These are phyloP conservation scores for Beauveria brongniartii DNA, from an alignment of 2,329 filamentous ascomycete genomes.

Conservation along the genomic window DNA sequence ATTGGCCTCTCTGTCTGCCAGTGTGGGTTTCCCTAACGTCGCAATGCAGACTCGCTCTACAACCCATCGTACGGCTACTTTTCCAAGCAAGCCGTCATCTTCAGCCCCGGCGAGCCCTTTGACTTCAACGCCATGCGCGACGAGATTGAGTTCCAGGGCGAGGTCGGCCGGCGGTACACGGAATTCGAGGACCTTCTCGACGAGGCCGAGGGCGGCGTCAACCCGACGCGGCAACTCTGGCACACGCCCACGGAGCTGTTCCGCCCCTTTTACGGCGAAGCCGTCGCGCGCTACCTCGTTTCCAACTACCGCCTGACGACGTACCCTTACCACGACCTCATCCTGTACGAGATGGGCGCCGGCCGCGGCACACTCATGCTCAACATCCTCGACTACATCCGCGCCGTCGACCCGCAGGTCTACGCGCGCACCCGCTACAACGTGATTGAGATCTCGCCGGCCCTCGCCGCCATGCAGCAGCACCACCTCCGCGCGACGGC, in stretches of 20 bases:
- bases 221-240: slow-evolving; percentile 83
- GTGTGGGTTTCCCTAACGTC: too few species aligned
- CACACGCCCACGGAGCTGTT: slow-evolving; percentile 98
- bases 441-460: slow-evolving; percentile 89
- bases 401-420: slow-evolving; percentile 78
- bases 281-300: slow-evolving; percentile 90
- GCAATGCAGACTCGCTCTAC: slow-evolving; percentile 75
- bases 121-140: slow-evolving; percentile 74
- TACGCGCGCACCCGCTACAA: slow-evolving; percentile 90
- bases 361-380: slow-evolving; percentile 97
- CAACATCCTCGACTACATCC: slow-evolving; percentile 95
- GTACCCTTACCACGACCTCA: slow-evolving; percentile 92
- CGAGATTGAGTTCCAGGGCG: slow-evolving; percentile 73
- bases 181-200: slow-evolving; percentile 88
- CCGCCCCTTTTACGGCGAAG: slow-evolving; percentile 91
- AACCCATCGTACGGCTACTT: slow-evolving; percentile 95
- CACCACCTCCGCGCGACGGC: slow-evolving; percentile 59
- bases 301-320: slow-evolving; percentile 91
- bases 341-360: slow-evolving; percentile 98
- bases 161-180: slow-evolving; percentile 72
- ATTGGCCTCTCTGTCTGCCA: not conserved
- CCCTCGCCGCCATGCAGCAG: slow-evolving; percentile 70
- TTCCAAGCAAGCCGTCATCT: slow-evolving; percentile 93
- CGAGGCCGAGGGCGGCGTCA: slow-evolving; percentile 50
- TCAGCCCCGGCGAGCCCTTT: slow-evolving; percentile 86